A percentile compares a stretch with the other conserved stretches of the same genome.
These are phyloP conservation scores for Hyaloscypha finlandica DNA, from an alignment of 495 filamentous ascomycete genomes.

Conservation along the genomic window DNA sequence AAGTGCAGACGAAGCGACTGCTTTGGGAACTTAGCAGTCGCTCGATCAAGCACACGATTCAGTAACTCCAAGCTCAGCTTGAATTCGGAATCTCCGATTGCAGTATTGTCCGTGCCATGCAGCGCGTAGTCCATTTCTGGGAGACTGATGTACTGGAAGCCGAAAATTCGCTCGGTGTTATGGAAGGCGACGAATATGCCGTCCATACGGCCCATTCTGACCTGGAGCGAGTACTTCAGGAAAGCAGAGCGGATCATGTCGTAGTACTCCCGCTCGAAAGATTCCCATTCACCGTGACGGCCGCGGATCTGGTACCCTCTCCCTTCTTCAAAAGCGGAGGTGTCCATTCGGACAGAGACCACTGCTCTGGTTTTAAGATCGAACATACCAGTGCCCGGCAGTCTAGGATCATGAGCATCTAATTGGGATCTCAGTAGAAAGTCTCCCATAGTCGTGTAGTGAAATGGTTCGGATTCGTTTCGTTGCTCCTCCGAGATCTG, in stretches of 20 bases:
- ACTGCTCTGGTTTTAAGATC: conserved; percentile 96
- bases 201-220: conserved; percentile 96
- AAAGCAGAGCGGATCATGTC: conserved; percentile 96
- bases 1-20: conserved; percentile 83
- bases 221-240: conserved; percentile 95
- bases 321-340: conserved; percentile 68
- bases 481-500: conserved; percentile 65
- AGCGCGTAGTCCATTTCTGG: conserved; percentile 84
- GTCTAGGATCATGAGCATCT: conserved; percentile 82
- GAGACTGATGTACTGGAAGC: conserved; percentile 91
- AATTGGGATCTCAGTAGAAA: conserved; percentile 96
- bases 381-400: conserved; percentile 94
- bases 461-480: conserved; percentile 70
- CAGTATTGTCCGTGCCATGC: conserved; percentile 67
- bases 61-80: conserved; percentile 74
- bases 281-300: conserved; percentile 75
- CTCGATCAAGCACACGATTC: conserved; percentile 74
- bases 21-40: conserved; percentile 69
- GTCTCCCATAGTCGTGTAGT: conserved; percentile 87
- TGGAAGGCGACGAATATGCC: conserved; percentile 99
- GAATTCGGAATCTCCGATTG: conserved; percentile 86
- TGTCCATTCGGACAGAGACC: conserved; percentile 84
- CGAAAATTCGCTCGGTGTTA: conserved; percentile 93
- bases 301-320: conserved; percentile 84
- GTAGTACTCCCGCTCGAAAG: conserved; percentile 92